Percentiles rank a stretch among this genome's conserved stretches.
phyloP scores from a whole-genome alignment of 1,284 basidiomycete genomes.

The Apiotrichum laibachii region DNA sequence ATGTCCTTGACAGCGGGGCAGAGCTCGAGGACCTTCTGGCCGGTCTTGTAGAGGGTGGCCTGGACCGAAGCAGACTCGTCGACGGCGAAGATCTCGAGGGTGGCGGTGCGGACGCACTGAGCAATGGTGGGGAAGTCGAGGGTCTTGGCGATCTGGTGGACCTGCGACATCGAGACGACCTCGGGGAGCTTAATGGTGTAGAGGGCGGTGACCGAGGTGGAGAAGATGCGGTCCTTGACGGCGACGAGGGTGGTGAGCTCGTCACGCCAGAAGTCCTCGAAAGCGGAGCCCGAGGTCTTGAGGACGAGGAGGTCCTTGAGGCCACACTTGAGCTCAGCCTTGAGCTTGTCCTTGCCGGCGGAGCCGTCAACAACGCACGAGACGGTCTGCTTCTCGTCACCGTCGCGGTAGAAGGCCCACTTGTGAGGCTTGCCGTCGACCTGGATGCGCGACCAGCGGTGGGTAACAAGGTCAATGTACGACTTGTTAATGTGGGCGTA shows the following conservation, averaged over 20 bases:
- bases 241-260: constrained; percentile 76
- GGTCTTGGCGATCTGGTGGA: constrained; percentile 56
- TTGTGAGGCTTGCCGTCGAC: constrained; percentile 61
- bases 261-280: constrained; percentile 77
- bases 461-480: constrained; percentile 71
- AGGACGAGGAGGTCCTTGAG: constrained; percentile 82
- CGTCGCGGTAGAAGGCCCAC: constrained; percentile 83
- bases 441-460: constrained; percentile 80
- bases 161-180: constrained; percentile 54
- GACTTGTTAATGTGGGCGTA: constrained; percentile 76
- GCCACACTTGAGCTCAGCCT: constrained; percentile 65
- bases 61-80: constrained; percentile 91
- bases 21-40: constrained; percentile 65
- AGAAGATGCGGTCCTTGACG: constrained; percentile 74
- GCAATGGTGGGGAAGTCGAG: constrained; percentile 62
- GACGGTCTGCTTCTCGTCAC: constrained; percentile 78
- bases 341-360: constrained; percentile 55
- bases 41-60: constrained; percentile 91
- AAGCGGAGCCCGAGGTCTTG: constrained; percentile 84
- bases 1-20: constrained; percentile 64
- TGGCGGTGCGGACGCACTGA: constrained; percentile 61
- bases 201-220: constrained; percentile 71
- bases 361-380: constrained; percentile 68
- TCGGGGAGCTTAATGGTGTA: constrained; percentile 62
- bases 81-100: constrained; percentile 76